phyloP scores from a whole-genome alignment of 495 filamentous ascomycete genomes.

The Chlorociboria aeruginascens region DNA sequence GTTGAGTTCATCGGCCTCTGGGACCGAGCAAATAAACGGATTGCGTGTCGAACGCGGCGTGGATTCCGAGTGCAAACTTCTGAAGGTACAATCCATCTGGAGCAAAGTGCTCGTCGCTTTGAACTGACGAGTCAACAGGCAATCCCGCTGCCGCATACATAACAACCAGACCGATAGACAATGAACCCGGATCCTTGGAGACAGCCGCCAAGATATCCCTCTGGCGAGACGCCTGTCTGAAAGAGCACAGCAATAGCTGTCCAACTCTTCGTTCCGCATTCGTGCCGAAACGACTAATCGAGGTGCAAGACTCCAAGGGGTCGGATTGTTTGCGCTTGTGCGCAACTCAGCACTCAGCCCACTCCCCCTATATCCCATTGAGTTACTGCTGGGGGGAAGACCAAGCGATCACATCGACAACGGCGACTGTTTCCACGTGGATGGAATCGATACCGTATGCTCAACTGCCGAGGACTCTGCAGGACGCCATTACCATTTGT shows the following conservation, averaged over 20 bases:
- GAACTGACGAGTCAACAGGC: too few relatives aligned
- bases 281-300: not conserved
- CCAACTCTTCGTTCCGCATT: not conserved
- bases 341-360: not conserved
- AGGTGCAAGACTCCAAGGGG: not conserved
- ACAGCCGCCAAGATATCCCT: too few relatives aligned
- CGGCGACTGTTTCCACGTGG: not conserved
- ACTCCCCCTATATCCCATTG: not conserved
- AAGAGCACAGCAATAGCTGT: not conserved
- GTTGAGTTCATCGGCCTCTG: too few relatives aligned
- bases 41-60: too few relatives aligned
- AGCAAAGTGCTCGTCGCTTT: too few relatives aligned
- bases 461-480: conserved; percentile 13
- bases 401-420: not conserved
- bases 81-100: too few relatives aligned
- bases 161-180: too few relatives aligned
- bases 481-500: conserved; percentile 14
- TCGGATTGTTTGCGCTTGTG: not conserved
- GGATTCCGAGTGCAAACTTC: too few relatives aligned
- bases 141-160: too few relatives aligned
- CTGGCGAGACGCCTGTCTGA: not conserved
- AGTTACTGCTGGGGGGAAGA: not conserved
- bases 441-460: not conserved
- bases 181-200: too few relatives aligned
- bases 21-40: too few relatives aligned